Percentiles rank a stretch among this genome's conserved stretches.
Conservation (phyloP, 139 green algal genomes). For the Closterium sp. region DNA sequence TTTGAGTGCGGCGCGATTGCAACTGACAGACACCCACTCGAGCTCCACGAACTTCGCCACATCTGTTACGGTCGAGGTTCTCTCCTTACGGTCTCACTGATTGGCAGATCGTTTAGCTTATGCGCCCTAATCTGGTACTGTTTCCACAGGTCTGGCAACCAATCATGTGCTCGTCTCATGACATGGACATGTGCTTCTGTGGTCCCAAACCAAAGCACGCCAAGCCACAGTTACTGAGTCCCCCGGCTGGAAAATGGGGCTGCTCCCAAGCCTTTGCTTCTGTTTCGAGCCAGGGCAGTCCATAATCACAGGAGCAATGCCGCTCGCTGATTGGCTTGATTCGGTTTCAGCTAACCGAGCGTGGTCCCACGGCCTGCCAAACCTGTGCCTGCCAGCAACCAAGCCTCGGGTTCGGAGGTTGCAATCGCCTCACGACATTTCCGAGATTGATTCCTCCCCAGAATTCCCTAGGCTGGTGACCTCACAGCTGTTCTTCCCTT, state of each 20-base stretch:
- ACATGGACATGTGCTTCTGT: too few species aligned
- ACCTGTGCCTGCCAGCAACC: background rate
- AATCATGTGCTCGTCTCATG: too few species aligned
- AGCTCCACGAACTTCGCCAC: too few species aligned
- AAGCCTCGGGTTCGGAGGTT: background rate
- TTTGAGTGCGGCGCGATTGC: background rate
- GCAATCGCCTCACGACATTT: background rate
- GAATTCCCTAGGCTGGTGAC: too few species aligned
- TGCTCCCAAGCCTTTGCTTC: background rate
- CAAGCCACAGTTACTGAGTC: background rate
- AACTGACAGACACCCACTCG: too few species aligned
- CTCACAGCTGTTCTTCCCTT: too few species aligned
- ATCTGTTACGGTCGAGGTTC: too few species aligned
- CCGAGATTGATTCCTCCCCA: background rate
- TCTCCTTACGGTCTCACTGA: too few species aligned
- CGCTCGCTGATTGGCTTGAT: background rate
- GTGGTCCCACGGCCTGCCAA: background rate
- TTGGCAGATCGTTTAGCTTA: too few species aligned
- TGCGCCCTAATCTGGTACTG: too few species aligned
- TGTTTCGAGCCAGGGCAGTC: background rate
- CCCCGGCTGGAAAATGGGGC: too few species aligned
- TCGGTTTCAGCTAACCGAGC: background rate
- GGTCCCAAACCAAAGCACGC: background rate
- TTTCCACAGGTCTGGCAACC: too few species aligned
- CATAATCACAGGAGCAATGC: background rate